Conservation (phyloP, 352 stramenopile genomes). For the Globisporangium heterothallicum region DNA sequence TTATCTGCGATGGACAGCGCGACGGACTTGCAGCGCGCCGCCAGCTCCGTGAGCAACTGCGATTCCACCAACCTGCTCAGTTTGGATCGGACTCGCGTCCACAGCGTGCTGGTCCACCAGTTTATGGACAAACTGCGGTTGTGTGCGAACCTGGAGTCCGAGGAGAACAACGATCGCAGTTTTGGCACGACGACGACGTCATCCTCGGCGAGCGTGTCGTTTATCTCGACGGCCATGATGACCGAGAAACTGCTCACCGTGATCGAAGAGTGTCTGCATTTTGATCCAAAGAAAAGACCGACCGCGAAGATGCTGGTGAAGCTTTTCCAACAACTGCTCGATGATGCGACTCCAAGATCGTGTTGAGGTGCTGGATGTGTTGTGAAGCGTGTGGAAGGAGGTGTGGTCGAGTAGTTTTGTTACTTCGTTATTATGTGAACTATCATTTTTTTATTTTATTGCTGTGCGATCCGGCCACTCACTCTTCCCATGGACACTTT, state of each 20-base stretch:
- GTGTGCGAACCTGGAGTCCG: slow-evolving; percentile 25
- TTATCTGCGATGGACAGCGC: slow-evolving; percentile 9
- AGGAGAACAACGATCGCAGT: slow-evolving; percentile 30
- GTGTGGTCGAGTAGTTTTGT: too few relatives aligned
- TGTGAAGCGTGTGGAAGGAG: too few relatives aligned
- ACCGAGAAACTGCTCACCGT: slow-evolving; percentile 38
- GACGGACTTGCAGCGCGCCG: slow-evolving; percentile 1
- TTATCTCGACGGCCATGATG: slow-evolving; percentile 25
- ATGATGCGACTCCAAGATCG: slow-evolving; percentile 15
- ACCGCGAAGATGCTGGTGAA: slow-evolving; percentile 48
- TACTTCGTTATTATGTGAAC: background rate
- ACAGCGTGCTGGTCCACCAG: slow-evolving; percentile 33
- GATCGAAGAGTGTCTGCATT: slow-evolving; percentile 57
- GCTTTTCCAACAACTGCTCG: slow-evolving; percentile 40
- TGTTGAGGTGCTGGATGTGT: background rate
- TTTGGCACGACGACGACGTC: slow-evolving; percentile 39
- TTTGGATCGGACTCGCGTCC: slow-evolving; percentile 10
- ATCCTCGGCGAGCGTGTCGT: slow-evolving; percentile 24
- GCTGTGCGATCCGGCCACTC: too few relatives aligned
- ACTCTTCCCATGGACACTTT: too few relatives aligned
- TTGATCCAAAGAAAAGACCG: slow-evolving; percentile 45
- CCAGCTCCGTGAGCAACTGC: background rate
- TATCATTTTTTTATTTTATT: too few relatives aligned
- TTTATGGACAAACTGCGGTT: slow-evolving; percentile 51
- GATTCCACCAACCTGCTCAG: slow-evolving; percentile 3